Evolutionary conservation across 2,329 filamentous ascomycete genomes (phyloP).

Genomic region (Pleomassaria siparia): DNA sequence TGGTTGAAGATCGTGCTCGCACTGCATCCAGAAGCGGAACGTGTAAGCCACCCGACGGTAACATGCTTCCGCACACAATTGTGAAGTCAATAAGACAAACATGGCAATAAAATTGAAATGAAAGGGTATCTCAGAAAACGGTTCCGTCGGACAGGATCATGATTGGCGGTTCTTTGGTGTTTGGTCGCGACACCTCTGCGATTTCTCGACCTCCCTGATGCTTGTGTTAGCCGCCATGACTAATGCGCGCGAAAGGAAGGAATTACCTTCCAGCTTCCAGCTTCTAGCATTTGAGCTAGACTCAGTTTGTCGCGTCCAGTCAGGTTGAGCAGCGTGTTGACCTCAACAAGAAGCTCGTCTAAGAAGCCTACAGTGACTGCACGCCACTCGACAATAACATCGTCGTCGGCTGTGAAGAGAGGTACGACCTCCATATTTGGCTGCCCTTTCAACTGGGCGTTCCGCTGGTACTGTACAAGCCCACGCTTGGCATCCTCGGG

Average conservation of each 20-base stretch:
- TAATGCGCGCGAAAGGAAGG: conserved; percentile 3
- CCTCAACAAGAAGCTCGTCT: conserved; percentile 68
- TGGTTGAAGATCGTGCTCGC: not conserved
- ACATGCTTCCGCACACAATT: conserved; percentile 7
- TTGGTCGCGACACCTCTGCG: conserved; percentile 90
- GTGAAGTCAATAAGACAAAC: conserved; percentile 23
- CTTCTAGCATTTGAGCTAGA: conserved; percentile 88
- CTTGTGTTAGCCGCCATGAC: conserved; percentile 29
- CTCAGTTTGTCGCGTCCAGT: conserved; percentile 70
- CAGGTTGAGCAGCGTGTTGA: conserved; percentile 69
- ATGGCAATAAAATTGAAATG: conserved; percentile 27
- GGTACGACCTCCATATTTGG: conserved; percentile 74
- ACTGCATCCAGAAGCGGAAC: not conserved
- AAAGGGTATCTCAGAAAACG: conserved; percentile 70
- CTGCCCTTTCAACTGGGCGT: conserved; percentile 71
- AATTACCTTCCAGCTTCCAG: conserved; percentile 94
- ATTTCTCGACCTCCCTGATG: conserved; percentile 84
- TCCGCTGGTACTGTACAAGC: conserved; percentile 67
- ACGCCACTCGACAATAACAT: conserved; percentile 79
- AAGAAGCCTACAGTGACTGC: conserved; percentile 74
- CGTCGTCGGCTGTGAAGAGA: conserved; percentile 71
- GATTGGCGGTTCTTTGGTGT: conserved; percentile 95
- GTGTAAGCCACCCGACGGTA: not conserved
- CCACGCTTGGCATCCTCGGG: conserved; percentile 69
- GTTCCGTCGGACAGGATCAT: conserved; percentile 96